Percentiles rank a stretch among this genome's conserved stretches.
phyloP scores from a whole-genome alignment of 2,329 filamentous ascomycete species.

The Botrytis aclada region DNA sequence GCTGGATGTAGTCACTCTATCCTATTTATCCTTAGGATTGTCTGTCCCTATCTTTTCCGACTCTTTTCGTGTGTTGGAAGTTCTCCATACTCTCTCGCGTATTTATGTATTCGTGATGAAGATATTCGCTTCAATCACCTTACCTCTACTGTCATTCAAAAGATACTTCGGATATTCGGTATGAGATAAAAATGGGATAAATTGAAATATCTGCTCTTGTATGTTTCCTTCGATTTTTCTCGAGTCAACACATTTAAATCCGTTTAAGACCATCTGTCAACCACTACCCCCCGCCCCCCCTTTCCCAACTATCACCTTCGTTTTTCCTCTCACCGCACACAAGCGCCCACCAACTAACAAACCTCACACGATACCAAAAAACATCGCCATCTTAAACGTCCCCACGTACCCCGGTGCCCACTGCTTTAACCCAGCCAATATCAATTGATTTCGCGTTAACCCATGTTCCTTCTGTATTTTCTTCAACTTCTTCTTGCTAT shows the following conservation, averaged over 20 bases:
- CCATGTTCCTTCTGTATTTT: background rate
- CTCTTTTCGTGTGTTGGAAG: background rate
- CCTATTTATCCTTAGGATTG: background rate
- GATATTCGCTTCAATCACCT: background rate
- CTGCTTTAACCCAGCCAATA: background rate
- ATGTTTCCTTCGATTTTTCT: background rate
- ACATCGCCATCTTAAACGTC: background rate
- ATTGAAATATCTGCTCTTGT: background rate
- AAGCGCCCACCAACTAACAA: background rate
- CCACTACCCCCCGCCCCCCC: no score
- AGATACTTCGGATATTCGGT: background rate
- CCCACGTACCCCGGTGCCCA: background rate
- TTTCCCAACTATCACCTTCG: background rate
- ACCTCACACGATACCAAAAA: background rate
- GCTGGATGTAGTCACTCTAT: background rate
- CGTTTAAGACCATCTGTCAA: background rate
- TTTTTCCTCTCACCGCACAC: background rate
- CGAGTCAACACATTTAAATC: background rate
- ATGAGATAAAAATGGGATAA: background rate
- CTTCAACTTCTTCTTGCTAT: background rate
- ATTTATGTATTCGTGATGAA: background rate
- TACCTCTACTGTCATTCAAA: background rate
- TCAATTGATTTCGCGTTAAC: background rate
- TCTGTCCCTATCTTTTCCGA: background rate
- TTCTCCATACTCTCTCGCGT: background rate